A percentile compares a stretch with the other conserved stretches of the same genome.
phyloP scores from a whole-genome alignment of 225 moss, liverwort and hornwort genomes.

The Sphagnum contortum region DNA sequence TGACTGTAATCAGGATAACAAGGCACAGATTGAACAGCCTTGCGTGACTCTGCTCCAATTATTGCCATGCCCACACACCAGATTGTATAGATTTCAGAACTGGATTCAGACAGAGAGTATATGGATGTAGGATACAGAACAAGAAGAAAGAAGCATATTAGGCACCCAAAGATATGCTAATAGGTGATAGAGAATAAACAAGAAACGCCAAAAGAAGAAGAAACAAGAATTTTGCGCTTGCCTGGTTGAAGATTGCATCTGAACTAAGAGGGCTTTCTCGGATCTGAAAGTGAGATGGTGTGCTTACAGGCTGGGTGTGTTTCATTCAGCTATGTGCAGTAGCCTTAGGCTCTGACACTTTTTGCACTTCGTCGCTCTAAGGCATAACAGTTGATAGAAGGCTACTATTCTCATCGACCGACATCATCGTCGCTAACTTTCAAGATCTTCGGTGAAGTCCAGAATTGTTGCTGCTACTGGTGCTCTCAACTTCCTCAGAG shows the following conservation, averaged over 20 bases:
- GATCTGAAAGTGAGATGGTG: conserved; percentile 53
- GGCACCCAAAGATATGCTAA: background rate
- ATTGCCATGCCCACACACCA: conserved; percentile 24
- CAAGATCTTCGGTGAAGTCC: conserved; percentile 5
- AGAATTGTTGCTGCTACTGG: background rate
- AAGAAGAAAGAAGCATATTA: too few relatives aligned
- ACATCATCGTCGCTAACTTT: conserved; percentile 5
- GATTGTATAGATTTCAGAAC: background rate
- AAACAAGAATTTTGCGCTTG: background rate
- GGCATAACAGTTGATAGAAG: conserved; percentile 24
- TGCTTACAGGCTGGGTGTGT: conserved; percentile 30
- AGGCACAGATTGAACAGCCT: conserved; percentile 85
- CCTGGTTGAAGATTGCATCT: conserved; percentile 84
- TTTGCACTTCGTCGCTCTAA: conserved; percentile 10
- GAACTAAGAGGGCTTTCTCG: conserved; percentile 93
- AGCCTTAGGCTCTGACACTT: conserved; percentile 4
- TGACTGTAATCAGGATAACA: conserved; percentile 76
- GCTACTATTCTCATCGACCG: conserved; percentile 5
- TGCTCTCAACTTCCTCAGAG: conserved; percentile 13
- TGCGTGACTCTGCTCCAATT: conserved; percentile 69
- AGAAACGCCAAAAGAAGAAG: background rate
- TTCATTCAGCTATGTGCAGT: conserved; percentile 6
- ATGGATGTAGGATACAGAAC: too few relatives aligned
- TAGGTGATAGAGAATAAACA: background rate
- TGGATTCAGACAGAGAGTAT: too few relatives aligned